Percentiles rank a stretch among this genome's conserved stretches.
These are phyloP conservation scores for Monilinia vaccinii-corymbosi DNA, from an alignment of 2,329 filamentous ascomycete species.

Conservation along the genomic window DNA sequence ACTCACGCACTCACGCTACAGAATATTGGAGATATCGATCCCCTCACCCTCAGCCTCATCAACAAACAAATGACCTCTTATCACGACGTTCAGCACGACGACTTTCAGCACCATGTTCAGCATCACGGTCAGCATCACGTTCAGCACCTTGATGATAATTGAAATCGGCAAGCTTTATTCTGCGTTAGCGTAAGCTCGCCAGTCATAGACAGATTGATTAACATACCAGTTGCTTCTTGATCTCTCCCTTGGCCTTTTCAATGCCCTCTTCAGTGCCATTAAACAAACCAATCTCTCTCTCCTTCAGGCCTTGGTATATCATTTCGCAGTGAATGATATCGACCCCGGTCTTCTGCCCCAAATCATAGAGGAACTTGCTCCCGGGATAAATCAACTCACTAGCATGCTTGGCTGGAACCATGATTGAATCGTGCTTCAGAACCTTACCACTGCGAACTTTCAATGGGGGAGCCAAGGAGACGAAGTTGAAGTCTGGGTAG, in stretches of 20 bases:
- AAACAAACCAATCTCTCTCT: neutral
- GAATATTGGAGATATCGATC: too few species aligned
- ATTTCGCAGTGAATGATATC: neutral
- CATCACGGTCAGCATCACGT: neutral
- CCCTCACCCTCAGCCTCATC: too few species aligned
- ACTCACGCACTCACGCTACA: too few species aligned
- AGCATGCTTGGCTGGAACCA: neutral
- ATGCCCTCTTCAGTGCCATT: neutral
- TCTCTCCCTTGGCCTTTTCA: neutral
- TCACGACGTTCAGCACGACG: too few species aligned
- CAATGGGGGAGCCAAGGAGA: neutral
- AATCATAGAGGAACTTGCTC: accelerated
- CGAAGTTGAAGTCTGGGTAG: neutral
- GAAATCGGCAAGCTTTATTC: neutral
- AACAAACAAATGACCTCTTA: too few species aligned
- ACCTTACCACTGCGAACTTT: neutral
- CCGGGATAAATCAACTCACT: neutral
- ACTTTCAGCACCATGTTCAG: neutral
- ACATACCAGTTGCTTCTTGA: neutral
- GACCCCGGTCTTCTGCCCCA: neutral
- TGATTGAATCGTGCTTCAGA: neutral
- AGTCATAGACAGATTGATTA: neutral
- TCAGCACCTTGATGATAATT: neutral
- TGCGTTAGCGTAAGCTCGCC: neutral
- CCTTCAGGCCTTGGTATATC: neutral